phyloP scores from a whole-genome alignment of 345 rosid species.

The Reutealis trisperma region DNA sequence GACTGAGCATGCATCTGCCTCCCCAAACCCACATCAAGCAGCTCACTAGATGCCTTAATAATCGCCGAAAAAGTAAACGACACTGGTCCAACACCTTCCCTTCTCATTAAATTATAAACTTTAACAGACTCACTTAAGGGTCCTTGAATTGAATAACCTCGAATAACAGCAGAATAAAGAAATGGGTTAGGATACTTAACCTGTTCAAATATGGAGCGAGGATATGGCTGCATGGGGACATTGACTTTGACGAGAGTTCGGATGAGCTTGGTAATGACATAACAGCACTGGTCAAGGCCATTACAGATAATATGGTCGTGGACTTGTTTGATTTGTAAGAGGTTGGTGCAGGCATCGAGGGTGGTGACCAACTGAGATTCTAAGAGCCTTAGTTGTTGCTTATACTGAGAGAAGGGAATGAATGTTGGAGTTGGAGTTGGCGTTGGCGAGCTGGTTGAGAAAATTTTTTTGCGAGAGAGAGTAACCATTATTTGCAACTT shows the following conservation, averaged over 20 bases:
- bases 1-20: slow-evolving; percentile 74
- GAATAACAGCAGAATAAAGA: slow-evolving; percentile 70
- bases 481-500: slow-evolving; percentile 21
- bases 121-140: slow-evolving; percentile 35
- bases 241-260: slow-evolving; percentile 57
- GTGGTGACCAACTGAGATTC: slow-evolving; percentile 44
- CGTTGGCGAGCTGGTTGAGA: neutral
- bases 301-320: slow-evolving; percentile 52
- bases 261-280: slow-evolving; percentile 63
- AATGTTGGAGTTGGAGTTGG: slow-evolving; percentile 8
- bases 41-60: slow-evolving; percentile 55
- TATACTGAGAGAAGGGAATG: slow-evolving; percentile 29
- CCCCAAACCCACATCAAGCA: slow-evolving; percentile 50
- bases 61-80: slow-evolving; percentile 82
- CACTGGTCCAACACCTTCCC: slow-evolving; percentile 47
- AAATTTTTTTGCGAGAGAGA: slow-evolving; percentile 15
- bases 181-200: slow-evolving; percentile 63
- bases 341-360: slow-evolving; percentile 46
- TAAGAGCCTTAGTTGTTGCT: slow-evolving; percentile 27
- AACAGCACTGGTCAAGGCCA: slow-evolving; percentile 58
- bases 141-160: slow-evolving; percentile 59
- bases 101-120: slow-evolving; percentile 56
- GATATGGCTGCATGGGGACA: slow-evolving; percentile 52
- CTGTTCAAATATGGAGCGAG: slow-evolving; percentile 52
- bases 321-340: slow-evolving; percentile 54